phyloP scores from a whole-genome alignment of 495 filamentous ascomycete species.

The Cairneyella variabilis region DNA sequence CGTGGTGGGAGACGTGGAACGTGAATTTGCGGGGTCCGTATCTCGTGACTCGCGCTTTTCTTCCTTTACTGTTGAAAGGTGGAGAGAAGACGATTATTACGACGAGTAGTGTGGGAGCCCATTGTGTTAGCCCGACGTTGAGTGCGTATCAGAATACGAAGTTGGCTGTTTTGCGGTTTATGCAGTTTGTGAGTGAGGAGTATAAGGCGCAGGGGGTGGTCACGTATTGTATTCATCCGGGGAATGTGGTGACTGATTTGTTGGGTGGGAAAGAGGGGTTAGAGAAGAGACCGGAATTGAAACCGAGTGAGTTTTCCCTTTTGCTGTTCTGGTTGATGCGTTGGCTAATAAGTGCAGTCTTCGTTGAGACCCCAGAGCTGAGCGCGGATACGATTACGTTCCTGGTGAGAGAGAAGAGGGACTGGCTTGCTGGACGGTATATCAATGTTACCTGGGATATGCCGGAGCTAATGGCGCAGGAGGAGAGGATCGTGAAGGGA shows the following conservation, averaged over 20 bases:
- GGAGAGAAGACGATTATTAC: conserved; percentile 46
- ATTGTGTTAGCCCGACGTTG: conserved; percentile 21
- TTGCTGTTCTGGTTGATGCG: conserved; percentile 6
- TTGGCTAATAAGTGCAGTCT: conserved; percentile 20
- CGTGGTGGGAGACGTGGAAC: conserved; percentile 38
- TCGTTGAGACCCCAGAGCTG: conserved; percentile 43
- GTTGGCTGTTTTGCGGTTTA: conserved; percentile 44
- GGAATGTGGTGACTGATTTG: conserved; percentile 41
- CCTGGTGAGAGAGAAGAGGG: conserved; percentile 40
- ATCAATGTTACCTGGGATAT: conserved; percentile 47
- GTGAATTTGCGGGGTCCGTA: conserved; percentile 42
- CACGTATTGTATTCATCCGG: conserved; percentile 46
- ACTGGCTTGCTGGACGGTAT: conserved; percentile 52
- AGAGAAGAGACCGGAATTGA: not conserved
- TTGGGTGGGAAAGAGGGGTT: conserved; percentile 24
- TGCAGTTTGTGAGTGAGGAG: conserved; percentile 40
- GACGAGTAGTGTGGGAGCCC: conserved; percentile 40
- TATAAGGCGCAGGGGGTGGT: conserved; percentile 44
- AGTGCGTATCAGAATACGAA: conserved; percentile 45
- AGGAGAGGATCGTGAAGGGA: conserved; percentile 42
- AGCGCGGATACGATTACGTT: conserved; percentile 44
- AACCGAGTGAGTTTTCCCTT: conserved; percentile 11
- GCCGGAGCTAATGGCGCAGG: conserved; percentile 36
- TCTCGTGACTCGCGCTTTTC: conserved; percentile 36
- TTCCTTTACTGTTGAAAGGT: conserved; percentile 42